Evolutionary conservation across 1,139 yeast species (phyloP).

Genomic region (Pneumocystis wakefieldiae): DNA sequence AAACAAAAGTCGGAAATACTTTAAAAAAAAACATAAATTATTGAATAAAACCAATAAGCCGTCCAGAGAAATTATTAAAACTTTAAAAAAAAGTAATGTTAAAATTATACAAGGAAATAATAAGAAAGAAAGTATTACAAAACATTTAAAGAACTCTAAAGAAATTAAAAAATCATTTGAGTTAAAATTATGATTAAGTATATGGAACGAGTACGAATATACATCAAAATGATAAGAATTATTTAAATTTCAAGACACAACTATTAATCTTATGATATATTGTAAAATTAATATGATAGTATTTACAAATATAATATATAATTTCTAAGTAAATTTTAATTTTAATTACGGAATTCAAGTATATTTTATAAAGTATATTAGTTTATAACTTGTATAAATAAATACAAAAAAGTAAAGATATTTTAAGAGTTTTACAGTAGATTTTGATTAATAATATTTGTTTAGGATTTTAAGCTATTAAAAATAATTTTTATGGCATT

Average conservation of each 20-base stretch:
- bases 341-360: neutral
- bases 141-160: neutral
- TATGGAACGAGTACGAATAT: neutral
- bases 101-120: constrained; percentile 28
- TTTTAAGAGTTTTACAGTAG: neutral
- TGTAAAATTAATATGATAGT: neutral
- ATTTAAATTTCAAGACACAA: neutral
- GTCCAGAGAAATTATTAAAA: constrained; percentile 18
- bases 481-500: neutral
- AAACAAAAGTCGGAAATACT: constrained; percentile 71
- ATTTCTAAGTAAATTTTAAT: neutral
- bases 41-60: constrained; percentile 43
- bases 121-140: neutral
- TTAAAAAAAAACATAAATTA: constrained; percentile 33
- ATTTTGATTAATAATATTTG: neutral
- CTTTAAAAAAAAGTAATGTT: constrained; percentile 7
- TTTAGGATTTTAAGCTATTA: neutral
- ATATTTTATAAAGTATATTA: neutral
- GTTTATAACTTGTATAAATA: neutral
- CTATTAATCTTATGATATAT: neutral
- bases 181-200: neutral
- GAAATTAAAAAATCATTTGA: neutral
- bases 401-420: neutral
- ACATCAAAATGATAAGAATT: neutral
- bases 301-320: neutral